These are phyloP conservation scores for Termitomyces sp. DNA, from an alignment of 768 basidiomycete species.

Conservation along the genomic window DNA sequence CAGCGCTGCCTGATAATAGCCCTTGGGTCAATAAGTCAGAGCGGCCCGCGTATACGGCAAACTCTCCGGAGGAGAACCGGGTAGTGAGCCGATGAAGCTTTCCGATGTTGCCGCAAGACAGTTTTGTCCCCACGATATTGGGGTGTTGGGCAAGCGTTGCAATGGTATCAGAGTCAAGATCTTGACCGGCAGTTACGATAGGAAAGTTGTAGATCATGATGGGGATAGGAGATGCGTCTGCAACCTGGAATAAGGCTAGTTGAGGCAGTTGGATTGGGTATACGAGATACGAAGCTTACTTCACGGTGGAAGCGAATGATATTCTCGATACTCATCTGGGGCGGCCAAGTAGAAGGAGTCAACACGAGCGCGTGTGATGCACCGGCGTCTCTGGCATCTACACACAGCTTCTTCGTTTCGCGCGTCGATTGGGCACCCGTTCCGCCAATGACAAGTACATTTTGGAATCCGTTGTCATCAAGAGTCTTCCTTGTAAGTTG, in stretches of 20 bases:
- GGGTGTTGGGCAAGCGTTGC: slow-evolving; percentile 67
- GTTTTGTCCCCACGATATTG: slow-evolving; percentile 82
- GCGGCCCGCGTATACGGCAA: slow-evolving; percentile 74
- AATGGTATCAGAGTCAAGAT: slow-evolving; percentile 81
- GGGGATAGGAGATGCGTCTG: slow-evolving; percentile 64
- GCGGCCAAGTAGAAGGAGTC: slow-evolving; percentile 71
- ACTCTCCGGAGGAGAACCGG: slow-evolving; percentile 46
- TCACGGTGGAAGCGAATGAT: slow-evolving; percentile 66
- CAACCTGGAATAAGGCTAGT: slow-evolving; percentile 41
- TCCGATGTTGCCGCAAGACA: slow-evolving; percentile 83
- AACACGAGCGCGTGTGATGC: slow-evolving; percentile 75
- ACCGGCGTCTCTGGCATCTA: slow-evolving; percentile 78
- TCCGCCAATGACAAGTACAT: slow-evolving; percentile 74
- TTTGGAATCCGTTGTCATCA: slow-evolving; percentile 64
- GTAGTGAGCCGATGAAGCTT: slow-evolving; percentile 77
- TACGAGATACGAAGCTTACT: slow-evolving; percentile 28
- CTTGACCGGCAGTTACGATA: slow-evolving; percentile 73
- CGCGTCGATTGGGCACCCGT: slow-evolving; percentile 80
- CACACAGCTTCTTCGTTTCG: slow-evolving; percentile 66
- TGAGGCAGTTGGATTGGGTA: slow-evolving; percentile 1
- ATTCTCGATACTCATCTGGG: slow-evolving; percentile 58
- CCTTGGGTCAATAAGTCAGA: slow-evolving; percentile 67
- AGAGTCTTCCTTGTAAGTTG: slow-evolving; percentile 65
- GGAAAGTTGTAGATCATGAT: slow-evolving; percentile 88
- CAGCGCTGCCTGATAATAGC: slow-evolving; percentile 58